These are phyloP conservation scores for Leishmania major DNA, from an alignment of 208 protist genomes.

Conservation along the genomic window DNA sequence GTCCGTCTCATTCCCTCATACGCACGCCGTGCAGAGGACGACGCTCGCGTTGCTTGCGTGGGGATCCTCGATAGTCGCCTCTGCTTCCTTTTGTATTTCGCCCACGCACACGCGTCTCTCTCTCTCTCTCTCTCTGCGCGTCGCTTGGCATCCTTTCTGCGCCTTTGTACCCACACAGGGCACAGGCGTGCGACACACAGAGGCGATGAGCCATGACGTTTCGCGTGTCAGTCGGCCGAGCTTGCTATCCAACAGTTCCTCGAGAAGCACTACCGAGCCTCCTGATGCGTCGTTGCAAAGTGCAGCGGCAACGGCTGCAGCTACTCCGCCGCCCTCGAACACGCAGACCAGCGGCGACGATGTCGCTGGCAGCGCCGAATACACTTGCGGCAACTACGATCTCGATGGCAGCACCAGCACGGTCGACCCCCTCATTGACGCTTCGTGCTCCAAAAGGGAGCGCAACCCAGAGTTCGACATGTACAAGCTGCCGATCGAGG, in stretches of 20 bases:
- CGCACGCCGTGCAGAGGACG: background rate
- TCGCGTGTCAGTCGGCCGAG: background rate
- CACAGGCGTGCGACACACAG: background rate
- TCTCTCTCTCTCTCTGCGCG: background rate
- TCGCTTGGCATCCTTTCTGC: background rate
- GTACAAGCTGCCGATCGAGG: conserved; percentile 30
- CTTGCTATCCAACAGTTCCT: background rate
- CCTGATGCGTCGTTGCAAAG: background rate
- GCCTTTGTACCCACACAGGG: background rate
- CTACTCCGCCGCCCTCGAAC: background rate
- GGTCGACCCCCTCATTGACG: background rate
- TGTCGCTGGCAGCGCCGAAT: background rate
- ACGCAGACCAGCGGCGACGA: background rate
- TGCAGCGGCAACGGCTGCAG: background rate
- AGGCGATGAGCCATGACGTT: background rate
- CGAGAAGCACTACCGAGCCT: background rate
- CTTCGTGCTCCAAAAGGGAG: background rate
- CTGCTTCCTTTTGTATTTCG: background rate
- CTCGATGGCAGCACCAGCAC: background rate
- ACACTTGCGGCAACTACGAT: conserved; percentile 5
- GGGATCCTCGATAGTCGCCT: background rate
- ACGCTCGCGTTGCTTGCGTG: background rate
- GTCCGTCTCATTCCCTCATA: background rate
- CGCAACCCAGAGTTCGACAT: conserved; percentile 41
- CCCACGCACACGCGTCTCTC: background rate